Conservation (phyloP, 345 rosid species). For the Melaleuca alternifolia region DNA sequence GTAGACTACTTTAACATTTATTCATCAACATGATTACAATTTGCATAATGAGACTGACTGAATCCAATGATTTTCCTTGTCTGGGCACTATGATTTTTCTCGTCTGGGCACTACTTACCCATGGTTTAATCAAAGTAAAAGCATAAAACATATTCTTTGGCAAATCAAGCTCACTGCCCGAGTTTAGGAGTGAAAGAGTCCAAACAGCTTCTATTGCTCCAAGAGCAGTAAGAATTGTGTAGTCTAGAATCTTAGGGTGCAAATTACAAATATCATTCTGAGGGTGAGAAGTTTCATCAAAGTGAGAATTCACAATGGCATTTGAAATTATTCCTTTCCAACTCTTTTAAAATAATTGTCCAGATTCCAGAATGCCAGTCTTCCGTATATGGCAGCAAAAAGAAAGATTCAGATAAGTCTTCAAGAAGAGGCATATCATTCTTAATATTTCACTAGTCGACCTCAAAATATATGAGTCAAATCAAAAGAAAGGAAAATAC, state of each 20-base stretch:
- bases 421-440: not conserved
- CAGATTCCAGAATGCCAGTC: not conserved
- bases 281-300: not conserved
- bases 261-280: not conserved
- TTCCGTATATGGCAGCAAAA: not conserved
- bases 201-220: not conserved
- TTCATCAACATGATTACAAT: not conserved
- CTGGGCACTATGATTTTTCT: not conserved
- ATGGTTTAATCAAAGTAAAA: not conserved
- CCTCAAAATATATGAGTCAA: not conserved
- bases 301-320: not conserved
- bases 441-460: not conserved
- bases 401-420: not conserved
- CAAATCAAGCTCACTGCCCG: not conserved
- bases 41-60: not conserved
- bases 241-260: not conserved
- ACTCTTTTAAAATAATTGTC: not conserved
- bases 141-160: not conserved
- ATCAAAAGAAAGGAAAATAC: not conserved
- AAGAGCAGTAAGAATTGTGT: not conserved
- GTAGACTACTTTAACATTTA: not conserved
- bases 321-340: not conserved
- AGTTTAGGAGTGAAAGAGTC: not conserved
- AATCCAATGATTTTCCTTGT: not conserved
- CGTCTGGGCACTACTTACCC: not conserved